Evolutionary conservation across 805 yeast species (phyloP).

Genomic region (Hyphopichia homilentoma): DNA sequence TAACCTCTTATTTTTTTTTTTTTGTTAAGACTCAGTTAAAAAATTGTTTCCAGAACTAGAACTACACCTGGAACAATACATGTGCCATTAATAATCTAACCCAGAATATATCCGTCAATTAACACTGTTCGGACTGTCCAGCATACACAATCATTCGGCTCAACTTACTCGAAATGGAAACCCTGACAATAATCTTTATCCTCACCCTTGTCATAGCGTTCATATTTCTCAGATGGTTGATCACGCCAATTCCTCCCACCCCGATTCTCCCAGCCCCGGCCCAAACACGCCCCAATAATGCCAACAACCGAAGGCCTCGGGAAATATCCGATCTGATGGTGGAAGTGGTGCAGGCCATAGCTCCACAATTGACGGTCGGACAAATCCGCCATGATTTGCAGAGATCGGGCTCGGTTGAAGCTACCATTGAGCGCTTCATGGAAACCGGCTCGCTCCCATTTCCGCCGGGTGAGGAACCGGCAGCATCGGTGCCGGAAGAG

Average conservation of each 20-base stretch:
- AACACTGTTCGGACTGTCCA: no score
- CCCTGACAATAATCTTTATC: slow-evolving; percentile 50
- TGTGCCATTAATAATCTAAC: no score
- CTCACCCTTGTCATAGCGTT: slow-evolving; percentile 50
- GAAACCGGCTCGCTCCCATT: slow-evolving; percentile 56
- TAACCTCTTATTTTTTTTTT: no score
- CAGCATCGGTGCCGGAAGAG: slow-evolving; percentile 7
- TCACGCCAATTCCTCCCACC: slow-evolving; percentile 52
- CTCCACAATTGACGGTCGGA: slow-evolving; percentile 64
- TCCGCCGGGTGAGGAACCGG: slow-evolving; percentile 41
- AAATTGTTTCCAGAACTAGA: no score
- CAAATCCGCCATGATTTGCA: slow-evolving; percentile 75
- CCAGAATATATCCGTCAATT: no score
- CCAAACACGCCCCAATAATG: slow-evolving; percentile 8
- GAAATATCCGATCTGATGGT: slow-evolving; percentile 69
- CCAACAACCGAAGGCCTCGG: slow-evolving; percentile 28
- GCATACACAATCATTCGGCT: no score
- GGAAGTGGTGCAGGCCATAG: slow-evolving; percentile 78
- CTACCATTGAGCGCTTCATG: slow-evolving; percentile 70
- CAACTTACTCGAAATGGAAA: slow-evolving; percentile 37
- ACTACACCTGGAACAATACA: no score
- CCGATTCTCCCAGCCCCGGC: slow-evolving; percentile 10
- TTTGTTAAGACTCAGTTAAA: no score
- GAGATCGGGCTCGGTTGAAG: slow-evolving; percentile 75
- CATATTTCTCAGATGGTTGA: slow-evolving; percentile 62